Base-by-base conservation (phyloP, 202 grass and related monocot species). In the Carex sylvatica region DNA sequence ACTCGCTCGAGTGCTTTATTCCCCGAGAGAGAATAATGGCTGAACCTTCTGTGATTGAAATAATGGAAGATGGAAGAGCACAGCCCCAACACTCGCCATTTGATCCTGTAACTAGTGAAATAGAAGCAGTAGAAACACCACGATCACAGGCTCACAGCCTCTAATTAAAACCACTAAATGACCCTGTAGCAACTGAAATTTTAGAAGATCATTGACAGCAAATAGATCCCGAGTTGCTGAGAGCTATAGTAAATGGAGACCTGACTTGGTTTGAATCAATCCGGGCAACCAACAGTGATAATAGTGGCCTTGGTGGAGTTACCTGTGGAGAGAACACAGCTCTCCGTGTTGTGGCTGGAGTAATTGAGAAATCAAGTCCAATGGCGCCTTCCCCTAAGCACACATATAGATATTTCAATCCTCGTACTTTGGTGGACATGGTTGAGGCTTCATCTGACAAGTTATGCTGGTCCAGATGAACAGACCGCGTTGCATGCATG, bases 401-500 rank as follows among this genome's bases (percentile, higher is more conserved):
- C 36, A 6, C 7, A 1, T 40, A 7, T 40, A 40, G 36, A 40
- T 40, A 40, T 40, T 40, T 40, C 36, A 40, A 7, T 40, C 36
- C 36, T 40, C 36, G 36, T 40, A 40, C 36, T 40, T 40, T 40
- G 36, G 36, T 40, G 5, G 36, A 40, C 1, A 1, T 40, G 6
- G 5, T 40, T 40, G 36, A 40, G 42, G 42, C 6, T 44, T 9
- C 42, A 9, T 40, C 65, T 11, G 7, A 46, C 3, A 30, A 81
- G 42, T 33, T 88, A 76, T 61, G 44, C 75, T 15, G 87, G 87
- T 11, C 87, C 87, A 4, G 18, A 67, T 66, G 78, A 22, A 47
- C 66, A 85, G 33, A 88, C 80, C 42, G 83, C 61, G 0, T 67
- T 85, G 69, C 87, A 88, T 85, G 69, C 87, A 88, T 70, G 83